These are phyloP conservation scores for Rutstroemia sp. DNA, from an alignment of 2,329 filamentous ascomycete genomes.

Conservation along the genomic window DNA sequence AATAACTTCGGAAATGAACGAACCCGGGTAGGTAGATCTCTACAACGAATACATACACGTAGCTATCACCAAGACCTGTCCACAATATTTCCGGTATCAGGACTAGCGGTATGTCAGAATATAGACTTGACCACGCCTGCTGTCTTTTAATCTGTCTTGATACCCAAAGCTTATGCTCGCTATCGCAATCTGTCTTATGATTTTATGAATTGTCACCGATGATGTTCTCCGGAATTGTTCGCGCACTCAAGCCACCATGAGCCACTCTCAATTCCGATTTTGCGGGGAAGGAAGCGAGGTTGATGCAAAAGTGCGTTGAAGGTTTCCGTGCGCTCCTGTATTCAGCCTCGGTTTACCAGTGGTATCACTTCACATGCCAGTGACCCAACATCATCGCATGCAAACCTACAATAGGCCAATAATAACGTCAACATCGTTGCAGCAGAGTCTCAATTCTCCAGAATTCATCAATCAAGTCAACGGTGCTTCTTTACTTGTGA, in stretches of 20 bases:
- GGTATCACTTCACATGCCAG: conserved; percentile 2
- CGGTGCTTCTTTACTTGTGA: background rate
- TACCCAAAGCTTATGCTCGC: too few relatives aligned
- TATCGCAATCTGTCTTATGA: too few relatives aligned
- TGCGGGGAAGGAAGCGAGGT: conserved; percentile 8
- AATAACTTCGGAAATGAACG: too few relatives aligned
- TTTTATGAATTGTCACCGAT: too few relatives aligned
- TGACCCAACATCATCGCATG: background rate
- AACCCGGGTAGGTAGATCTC: too few relatives aligned
- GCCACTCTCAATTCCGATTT: background rate
- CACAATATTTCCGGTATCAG: too few relatives aligned
- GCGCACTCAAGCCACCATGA: too few relatives aligned
- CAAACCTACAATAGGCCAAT: too few relatives aligned
- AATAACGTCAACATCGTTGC: too few relatives aligned
- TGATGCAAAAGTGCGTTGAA: background rate
- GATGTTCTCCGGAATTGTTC: too few relatives aligned
- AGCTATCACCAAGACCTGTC: background rate
- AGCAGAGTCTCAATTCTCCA: background rate
- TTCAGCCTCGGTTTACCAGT: conserved; percentile 5
- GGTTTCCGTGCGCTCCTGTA: conserved; percentile 2
- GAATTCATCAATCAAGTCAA: background rate
- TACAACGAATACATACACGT: background rate
- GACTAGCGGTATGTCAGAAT: background rate
- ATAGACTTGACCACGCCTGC: background rate
- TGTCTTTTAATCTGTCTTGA: too few relatives aligned